Evolutionary conservation across 495 filamentous ascomycete genomes (phyloP).

Genomic region (Podospora tetraspora): DNA sequence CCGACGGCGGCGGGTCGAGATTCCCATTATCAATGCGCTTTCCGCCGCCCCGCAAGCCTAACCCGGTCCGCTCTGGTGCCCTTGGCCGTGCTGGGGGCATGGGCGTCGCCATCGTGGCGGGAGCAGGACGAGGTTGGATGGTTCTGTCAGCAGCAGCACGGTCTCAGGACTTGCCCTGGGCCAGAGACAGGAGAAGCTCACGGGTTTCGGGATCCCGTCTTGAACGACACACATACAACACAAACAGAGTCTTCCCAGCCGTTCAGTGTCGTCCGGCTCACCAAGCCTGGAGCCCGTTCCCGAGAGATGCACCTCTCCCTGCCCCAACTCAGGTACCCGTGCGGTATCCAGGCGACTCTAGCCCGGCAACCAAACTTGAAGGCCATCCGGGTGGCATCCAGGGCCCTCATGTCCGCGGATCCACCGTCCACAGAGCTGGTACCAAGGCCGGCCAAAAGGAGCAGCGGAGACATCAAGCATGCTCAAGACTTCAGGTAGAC

Average conservation of each 20-base stretch:
- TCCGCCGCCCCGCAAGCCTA: slow-evolving; percentile 2
- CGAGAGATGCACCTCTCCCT: slow-evolving; percentile 4
- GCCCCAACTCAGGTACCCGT: slow-evolving; percentile 10
- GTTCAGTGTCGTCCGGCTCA: background rate
- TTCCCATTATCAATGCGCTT: slow-evolving; percentile 9
- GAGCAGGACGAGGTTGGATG: background rate
- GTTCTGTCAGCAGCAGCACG: no score
- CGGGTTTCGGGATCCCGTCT: background rate
- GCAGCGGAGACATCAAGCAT: background rate
- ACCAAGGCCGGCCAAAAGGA: background rate
- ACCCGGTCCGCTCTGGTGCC: slow-evolving; percentile 4
- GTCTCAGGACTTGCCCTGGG: background rate
- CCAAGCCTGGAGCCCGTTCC: background rate
- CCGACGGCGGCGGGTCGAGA: background rate
- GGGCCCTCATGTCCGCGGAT: background rate
- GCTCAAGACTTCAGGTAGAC: background rate
- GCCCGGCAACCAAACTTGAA: slow-evolving; percentile 6
- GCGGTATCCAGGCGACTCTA: background rate
- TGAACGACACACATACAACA: background rate
- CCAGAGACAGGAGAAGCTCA: background rate
- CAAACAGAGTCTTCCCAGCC: background rate
- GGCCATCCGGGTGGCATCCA: background rate
- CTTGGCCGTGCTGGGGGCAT: background rate
- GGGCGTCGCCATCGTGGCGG: background rate
- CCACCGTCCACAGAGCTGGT: background rate